phyloP scores from a whole-genome alignment of 192 early-diverging fungal genomes.

The Podila verticillata region DNA sequence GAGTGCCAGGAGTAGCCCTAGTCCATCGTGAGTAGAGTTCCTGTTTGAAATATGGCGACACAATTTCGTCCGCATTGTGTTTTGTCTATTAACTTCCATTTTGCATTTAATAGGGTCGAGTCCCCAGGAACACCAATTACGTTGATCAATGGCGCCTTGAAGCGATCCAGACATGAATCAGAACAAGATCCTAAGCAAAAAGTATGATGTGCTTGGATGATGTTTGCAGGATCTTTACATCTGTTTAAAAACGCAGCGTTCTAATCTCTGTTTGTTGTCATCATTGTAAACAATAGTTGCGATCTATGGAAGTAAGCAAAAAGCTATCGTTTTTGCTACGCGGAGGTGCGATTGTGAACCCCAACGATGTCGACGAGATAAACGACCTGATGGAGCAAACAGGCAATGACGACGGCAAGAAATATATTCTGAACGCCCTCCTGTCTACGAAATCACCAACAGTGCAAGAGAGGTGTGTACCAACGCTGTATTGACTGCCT shows the following conservation, averaged over 20 bases:
- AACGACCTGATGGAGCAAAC: conserved; percentile 10
- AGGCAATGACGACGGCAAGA: conserved; percentile 3
- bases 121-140: too few relatives aligned
- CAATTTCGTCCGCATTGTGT: too few relatives aligned
- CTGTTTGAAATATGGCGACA: too few relatives aligned
- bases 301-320: not conserved
- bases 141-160: not conserved
- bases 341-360: conserved; percentile 17
- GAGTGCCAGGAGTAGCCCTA: too few relatives aligned
- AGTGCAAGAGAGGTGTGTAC: conserved; percentile 11
- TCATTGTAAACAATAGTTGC: not conserved
- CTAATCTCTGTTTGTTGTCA: not conserved
- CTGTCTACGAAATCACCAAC: conserved; percentile 5
- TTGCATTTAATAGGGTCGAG: too few relatives aligned
- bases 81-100: too few relatives aligned
- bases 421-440: conserved; percentile 23
- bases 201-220: not conserved
- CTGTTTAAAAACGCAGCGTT: too few relatives aligned
- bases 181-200: not conserved
- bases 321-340: not conserved
- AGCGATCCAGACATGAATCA: not conserved
- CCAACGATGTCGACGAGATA: not conserved
- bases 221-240: too few relatives aligned
- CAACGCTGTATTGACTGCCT: not conserved
- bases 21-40: too few relatives aligned